Conservation (phyloP, 345 rosid species). For the Isatis tinctoria region DNA sequence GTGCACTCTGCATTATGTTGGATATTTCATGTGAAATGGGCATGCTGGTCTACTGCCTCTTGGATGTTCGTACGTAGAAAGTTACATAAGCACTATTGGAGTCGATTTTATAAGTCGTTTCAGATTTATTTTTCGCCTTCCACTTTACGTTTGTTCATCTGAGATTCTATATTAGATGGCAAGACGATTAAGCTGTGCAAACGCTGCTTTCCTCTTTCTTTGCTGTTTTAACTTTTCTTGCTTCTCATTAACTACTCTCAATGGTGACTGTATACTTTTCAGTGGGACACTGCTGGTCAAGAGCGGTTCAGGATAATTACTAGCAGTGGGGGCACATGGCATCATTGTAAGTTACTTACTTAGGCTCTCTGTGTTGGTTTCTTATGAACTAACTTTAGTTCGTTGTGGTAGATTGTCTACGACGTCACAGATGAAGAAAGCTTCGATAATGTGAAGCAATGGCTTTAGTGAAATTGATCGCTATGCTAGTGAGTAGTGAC, state of each 20-base stretch:
- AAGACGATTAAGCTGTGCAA: slow-evolving; percentile 68
- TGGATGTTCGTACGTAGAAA: slow-evolving; percentile 78
- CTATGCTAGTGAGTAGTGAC: slow-evolving; percentile 75
- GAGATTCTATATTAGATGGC: slow-evolving; percentile 38
- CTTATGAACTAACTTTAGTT: background rate
- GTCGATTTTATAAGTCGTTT: slow-evolving; percentile 66
- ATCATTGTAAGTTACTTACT: slow-evolving; percentile 54
- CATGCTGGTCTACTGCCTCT: no score
- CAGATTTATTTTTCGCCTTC: background rate
- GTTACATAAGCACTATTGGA: slow-evolving; percentile 85
- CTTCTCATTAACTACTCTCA: background rate
- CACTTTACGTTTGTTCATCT: slow-evolving; percentile 7
- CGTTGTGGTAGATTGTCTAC: slow-evolving; percentile 54
- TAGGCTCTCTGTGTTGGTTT: background rate
- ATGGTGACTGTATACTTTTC: slow-evolving; percentile 4
- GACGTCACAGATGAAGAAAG: slow-evolving; percentile 83
- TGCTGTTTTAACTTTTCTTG: background rate
- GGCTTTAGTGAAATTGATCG: slow-evolving; percentile 79
- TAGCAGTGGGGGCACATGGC: slow-evolving; percentile 96
- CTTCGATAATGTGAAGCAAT: slow-evolving; percentile 75
- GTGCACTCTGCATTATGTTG: no score
- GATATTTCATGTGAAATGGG: background rate
- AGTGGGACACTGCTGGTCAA: slow-evolving; percentile 99
- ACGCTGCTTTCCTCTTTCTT: background rate
- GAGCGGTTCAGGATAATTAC: slow-evolving; percentile 94